Percentiles rank a stretch among this genome's conserved stretches.
Evolutionary conservation across 2,329 filamentous ascomycete species (phyloP).

Genomic region (Diaporthe destruens): DNA sequence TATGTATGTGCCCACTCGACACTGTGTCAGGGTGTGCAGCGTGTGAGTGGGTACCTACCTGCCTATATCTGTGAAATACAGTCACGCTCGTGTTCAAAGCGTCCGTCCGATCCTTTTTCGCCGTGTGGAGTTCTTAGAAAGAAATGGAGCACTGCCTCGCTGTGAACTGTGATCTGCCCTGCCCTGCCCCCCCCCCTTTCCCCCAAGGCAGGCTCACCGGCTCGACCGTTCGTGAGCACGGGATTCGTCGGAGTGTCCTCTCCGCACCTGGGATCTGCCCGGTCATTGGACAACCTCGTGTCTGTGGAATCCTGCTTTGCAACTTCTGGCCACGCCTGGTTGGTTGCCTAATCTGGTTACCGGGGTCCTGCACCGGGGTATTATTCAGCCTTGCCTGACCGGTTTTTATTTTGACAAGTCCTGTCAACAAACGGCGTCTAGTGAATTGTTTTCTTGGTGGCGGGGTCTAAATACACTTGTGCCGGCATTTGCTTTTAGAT

Average conservation of each 20-base stretch:
- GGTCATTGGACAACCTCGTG: slow-evolving; percentile 15
- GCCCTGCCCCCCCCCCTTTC: neutral
- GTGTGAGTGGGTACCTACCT: neutral
- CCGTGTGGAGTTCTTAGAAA: neutral
- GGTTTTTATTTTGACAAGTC: neutral
- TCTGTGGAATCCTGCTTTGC: slow-evolving; percentile 4
- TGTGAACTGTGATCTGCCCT: too few species aligned
- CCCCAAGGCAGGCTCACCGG: too few species aligned
- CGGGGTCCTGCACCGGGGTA: neutral
- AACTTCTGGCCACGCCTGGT: neutral
- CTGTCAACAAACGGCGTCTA: neutral
- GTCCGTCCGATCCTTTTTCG: too few species aligned
- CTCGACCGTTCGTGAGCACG: neutral
- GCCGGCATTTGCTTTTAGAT: neutral
- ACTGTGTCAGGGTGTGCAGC: too few species aligned
- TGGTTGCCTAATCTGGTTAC: slow-evolving; percentile 7
- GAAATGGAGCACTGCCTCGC: neutral
- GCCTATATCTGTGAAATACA: neutral
- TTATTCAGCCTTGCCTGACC: slow-evolving; percentile 11
- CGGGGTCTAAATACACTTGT: slow-evolving; percentile 2
- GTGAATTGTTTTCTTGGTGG: neutral
- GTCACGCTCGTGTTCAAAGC: neutral
- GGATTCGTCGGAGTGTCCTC: neutral
- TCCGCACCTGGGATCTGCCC: neutral
- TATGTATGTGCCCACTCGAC: too few species aligned